Evolutionary conservation across 352 stramenopile species (phyloP), one percentile per base, ranked within the genome.

Genomic region (Blastocystis hominis): DNA sequence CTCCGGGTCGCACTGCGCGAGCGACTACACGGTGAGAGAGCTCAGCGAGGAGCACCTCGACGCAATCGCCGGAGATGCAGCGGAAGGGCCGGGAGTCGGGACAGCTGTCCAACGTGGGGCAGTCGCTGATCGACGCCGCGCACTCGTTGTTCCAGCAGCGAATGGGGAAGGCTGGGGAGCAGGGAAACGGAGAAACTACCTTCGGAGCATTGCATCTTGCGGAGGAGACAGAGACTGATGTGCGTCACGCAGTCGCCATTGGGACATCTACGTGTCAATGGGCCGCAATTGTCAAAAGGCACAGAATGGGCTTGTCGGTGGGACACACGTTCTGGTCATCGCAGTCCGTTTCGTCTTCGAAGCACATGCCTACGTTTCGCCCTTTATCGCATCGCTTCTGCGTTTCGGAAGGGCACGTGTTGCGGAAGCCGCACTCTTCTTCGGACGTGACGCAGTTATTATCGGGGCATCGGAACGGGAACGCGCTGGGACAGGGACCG

Each of bases 111-210:
- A 34, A n/a, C 5, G 24, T 68, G 36, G 34, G 44, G 34, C 72
- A 84, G 3, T 84, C 72, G 9, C 68, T 20, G 10, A 69, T 2
- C 20, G 72, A 40, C 17, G 50, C 20, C 2, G 68, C 72, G 44
- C 72, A 84, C 50, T 84, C 34, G 56, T 84, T 84, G 34, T 84
- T 84, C 72, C 72, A 84, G 44, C 72, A 84, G n/a, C 72, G 72
- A 10, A 84, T 47, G 1, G 72, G 72, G 13, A 68, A 68, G 3
- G 46, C 72, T 84, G 68, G 2, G 24, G 3, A 7, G 36, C 13
- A 84, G 15, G 2, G 0, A 42, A 0, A 7, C 6, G 24, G 3
- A 4, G 17, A 10, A 17, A 13, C 20, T 44, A 84, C 72, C 50
- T 3, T 68, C 36, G 38, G 53, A 40, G 56, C 72, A 84, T 17